Evolutionary conservation across 176 grass and related monocot genomes (phyloP).

Genomic region (barley (Hordeum vulgare)): DNA sequence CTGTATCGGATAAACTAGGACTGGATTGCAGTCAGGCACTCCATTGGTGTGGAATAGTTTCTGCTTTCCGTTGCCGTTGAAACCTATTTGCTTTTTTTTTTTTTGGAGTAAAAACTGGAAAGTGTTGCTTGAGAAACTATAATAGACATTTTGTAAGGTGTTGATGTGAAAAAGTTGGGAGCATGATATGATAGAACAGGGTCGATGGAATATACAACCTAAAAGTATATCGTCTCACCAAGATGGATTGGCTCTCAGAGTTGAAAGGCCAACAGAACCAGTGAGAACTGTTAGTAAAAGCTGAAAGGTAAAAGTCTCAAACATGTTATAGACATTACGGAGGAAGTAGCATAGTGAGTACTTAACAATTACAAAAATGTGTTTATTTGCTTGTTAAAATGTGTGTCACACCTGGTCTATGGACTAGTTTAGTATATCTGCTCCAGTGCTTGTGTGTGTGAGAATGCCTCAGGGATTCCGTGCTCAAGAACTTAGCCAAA

Average conservation of each 20-base stretch:
- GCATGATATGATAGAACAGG: background rate
- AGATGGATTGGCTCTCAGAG: background rate
- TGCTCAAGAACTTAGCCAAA: background rate
- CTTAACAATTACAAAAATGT: background rate
- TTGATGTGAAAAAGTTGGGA: background rate
- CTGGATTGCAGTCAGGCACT: too few species aligned
- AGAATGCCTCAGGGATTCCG: background rate
- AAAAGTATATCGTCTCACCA: background rate
- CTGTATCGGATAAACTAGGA: too few species aligned
- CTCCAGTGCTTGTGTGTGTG: background rate
- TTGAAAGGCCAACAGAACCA: background rate
- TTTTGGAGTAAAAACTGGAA: background rate
- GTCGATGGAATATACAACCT: too few species aligned
- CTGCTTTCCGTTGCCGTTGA: background rate
- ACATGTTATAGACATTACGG: background rate
- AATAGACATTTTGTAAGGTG: background rate
- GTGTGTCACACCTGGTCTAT: background rate
- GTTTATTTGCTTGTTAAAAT: background rate
- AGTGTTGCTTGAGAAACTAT: background rate
- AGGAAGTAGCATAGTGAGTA: background rate
- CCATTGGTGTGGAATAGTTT: background rate
- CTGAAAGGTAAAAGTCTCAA: background rate
- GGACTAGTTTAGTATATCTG: background rate
- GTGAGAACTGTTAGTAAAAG: background rate
- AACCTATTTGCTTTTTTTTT: background rate